Base-by-base conservation (phyloP, 441 rosid species). In the Arabidopsis hybrid region DNA sequence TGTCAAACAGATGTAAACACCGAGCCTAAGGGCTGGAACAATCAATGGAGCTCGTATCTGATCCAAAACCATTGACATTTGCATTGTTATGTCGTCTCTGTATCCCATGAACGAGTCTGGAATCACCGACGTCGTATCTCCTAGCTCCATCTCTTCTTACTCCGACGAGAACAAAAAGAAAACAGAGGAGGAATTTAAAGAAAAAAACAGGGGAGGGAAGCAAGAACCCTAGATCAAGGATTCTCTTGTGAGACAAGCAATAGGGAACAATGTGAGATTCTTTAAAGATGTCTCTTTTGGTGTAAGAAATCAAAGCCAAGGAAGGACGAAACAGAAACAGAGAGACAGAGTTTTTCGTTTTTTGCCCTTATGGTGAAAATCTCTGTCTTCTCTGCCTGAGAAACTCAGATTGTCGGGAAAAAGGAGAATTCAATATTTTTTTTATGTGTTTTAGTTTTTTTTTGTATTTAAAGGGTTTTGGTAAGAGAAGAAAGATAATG, bases 21-120 rank as follows among this genome's bases (percentile, higher is more conserved):
- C 78, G 3, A 91, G 59, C 21, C 84, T 77, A 34, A 94, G 83
- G 29, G 85, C 53, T 11, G 98, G 98, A 1, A 90, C 93, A 51
- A 91, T 85, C 88, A 91, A 65, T 46, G 93, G 97, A 3, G 89
- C 92, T 82, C 78, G 86, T 76, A 91, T 83, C 81, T 89, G 96
- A 12, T 79, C 82, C 85, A 91, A 84, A 9, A 91, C 39, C 72
- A 89, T 29, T 9, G 80, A 60, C 36, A 93, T 64, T 60, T 89
- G 97, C 83, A 57, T 51, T 7, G 91, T 51, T 9, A 84, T 55
- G 76, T 87, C 97, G 57, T 83, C 90, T 71, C 83, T 81, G 31
- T 86, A 83, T 12, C 88, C 89, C 70, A 75, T 76, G 63, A 86
- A 84, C 26, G 86, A 57, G 7, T 82, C 90, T 3, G 93, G 91